Evolutionary conservation across 1,284 basidiomycete species (phyloP).

Genomic region (Pseudozyma flocculosa): DNA sequence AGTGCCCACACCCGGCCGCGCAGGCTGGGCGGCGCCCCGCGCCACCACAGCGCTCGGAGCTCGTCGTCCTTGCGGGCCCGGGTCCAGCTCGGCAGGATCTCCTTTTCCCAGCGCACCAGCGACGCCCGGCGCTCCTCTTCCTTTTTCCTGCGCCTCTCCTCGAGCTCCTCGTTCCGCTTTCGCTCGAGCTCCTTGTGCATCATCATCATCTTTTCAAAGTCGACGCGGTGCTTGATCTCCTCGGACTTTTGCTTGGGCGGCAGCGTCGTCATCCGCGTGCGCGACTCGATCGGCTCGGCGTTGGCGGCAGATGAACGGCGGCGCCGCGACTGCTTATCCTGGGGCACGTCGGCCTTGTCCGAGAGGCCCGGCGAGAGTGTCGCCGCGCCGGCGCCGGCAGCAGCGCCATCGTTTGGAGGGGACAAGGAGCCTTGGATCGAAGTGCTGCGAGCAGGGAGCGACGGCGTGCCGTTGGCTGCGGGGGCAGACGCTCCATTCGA

Average conservation of each 20-base stretch:
- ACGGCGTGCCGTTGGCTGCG: neutral
- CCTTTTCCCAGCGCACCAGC: conserved; percentile 72
- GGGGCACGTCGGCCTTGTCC: conserved; percentile 29
- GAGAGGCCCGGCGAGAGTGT: conserved; percentile 11
- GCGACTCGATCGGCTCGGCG: conserved; percentile 59
- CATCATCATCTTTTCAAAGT: conserved; percentile 92
- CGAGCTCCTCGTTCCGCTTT: conserved; percentile 34
- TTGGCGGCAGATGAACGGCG: conserved; percentile 19
- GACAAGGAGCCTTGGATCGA: neutral
- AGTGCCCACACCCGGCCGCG: conserved; percentile 83
- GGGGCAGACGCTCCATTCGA: neutral
- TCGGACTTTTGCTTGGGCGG: conserved; percentile 80
- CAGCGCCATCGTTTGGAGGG: too few species aligned
- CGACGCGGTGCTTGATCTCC: conserved; percentile 78
- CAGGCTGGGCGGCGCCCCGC: conserved; percentile 81
- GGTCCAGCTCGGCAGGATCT: conserved; percentile 80
- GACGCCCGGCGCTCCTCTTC: conserved; percentile 65
- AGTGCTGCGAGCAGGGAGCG: neutral
- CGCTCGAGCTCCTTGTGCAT: conserved; percentile 33
- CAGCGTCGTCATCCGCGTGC: conserved; percentile 71
- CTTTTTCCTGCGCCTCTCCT: conserved; percentile 19
- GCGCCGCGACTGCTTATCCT: conserved; percentile 11
- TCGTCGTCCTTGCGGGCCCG: conserved; percentile 68
- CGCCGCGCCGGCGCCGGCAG: neutral
- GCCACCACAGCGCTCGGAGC: conserved; percentile 83